Percentiles rank a stretch among this genome's conserved stretches.
Conservation (phyloP, 768 basidiomycete genomes). For the Suillus subalutaceus region DNA sequence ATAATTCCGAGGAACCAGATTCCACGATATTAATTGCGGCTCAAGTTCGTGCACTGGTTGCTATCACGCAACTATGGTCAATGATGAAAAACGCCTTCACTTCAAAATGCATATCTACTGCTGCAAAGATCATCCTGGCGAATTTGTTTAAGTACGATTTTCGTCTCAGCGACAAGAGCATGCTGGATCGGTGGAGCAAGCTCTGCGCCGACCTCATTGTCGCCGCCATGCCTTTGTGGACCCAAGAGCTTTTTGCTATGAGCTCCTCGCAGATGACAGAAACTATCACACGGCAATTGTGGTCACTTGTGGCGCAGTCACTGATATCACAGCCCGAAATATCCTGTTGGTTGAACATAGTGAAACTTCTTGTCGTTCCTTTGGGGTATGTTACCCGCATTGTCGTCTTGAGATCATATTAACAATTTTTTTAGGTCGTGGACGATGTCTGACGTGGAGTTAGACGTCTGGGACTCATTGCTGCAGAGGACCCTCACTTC, state of each 20-base stretch:
- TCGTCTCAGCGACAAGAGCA: slow-evolving; percentile 38
- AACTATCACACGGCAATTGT: slow-evolving; percentile 42
- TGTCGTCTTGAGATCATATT: slow-evolving; percentile 2
- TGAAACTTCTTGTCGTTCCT: slow-evolving; percentile 50
- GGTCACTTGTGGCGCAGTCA: slow-evolving; percentile 46
- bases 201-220: slow-evolving; percentile 53
- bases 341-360: slow-evolving; percentile 43
- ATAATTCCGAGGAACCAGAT: neutral
- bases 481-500: slow-evolving; percentile 35
- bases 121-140: slow-evolving; percentile 50
- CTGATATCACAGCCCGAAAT: slow-evolving; percentile 28
- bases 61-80: slow-evolving; percentile 52
- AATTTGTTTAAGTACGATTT: slow-evolving; percentile 49
- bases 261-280: slow-evolving; percentile 27
- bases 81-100: slow-evolving; percentile 53
- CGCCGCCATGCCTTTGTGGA: slow-evolving; percentile 41
- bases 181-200: slow-evolving; percentile 48
- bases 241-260: slow-evolving; percentile 36
- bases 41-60: slow-evolving; percentile 42
- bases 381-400: slow-evolving; percentile 41
- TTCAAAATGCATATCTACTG: slow-evolving; percentile 39
- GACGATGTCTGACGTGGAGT: slow-evolving; percentile 45
- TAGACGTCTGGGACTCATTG: slow-evolving; percentile 44
- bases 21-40: slow-evolving; percentile 21
- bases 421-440: slow-evolving; percentile 41